Conservation (phyloP, 192 early-diverging fungal genomes). For the Backusella tuberculispora region DNA sequence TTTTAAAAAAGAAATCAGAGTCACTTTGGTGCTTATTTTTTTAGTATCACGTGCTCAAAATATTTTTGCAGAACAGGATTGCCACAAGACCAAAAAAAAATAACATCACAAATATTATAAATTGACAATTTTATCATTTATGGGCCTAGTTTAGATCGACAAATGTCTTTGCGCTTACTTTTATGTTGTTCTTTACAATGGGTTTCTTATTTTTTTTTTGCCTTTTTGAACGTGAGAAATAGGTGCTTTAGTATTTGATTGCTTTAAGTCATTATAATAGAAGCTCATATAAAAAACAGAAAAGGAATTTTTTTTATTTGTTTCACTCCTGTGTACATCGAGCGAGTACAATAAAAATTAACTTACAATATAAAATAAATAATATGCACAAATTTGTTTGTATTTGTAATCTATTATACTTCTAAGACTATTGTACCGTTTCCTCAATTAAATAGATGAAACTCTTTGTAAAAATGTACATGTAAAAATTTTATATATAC, state of each 20-base stretch:
- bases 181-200: neutral
- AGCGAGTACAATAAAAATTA: neutral
- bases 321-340: neutral
- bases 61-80: too few species aligned
- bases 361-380: too few species aligned
- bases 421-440: neutral
- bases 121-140: too few species aligned
- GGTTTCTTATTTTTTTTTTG: neutral
- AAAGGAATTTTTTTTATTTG: neutral
- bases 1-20: constrained; percentile 1
- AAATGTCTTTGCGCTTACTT: too few species aligned
- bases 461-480: neutral
- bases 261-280: neutral
- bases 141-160: too few species aligned
- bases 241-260: neutral
- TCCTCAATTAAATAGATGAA: neutral
- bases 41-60: neutral
- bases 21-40: neutral
- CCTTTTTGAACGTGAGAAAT: neutral
- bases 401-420: neutral
- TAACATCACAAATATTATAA: too few species aligned
- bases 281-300: neutral
- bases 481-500: constrained; percentile 9
- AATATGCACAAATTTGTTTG: constrained; percentile 11
- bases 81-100: too few species aligned